phyloP scores from a whole-genome alignment of 768 basidiomycete genomes.

The Termitomyces sp. region DNA sequence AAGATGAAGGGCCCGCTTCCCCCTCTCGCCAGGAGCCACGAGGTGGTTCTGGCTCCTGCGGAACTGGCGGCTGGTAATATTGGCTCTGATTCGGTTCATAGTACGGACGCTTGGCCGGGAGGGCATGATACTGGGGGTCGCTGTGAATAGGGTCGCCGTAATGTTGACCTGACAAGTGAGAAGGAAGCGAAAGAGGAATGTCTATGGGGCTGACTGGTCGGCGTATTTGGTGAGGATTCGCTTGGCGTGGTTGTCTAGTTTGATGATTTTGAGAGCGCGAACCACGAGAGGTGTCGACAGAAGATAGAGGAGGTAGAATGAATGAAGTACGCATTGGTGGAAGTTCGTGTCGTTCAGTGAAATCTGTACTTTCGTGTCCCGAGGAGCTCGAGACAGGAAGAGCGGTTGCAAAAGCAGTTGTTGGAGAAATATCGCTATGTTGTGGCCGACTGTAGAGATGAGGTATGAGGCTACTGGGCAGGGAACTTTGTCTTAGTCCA shows the following conservation, averaged over 20 bases:
- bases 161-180: conserved; percentile 13
- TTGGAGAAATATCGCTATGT: conserved; percentile 20
- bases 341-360: conserved; percentile 6
- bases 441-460: conserved; percentile 37
- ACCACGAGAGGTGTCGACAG: conserved; percentile 5
- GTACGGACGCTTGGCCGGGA: conserved; percentile 21
- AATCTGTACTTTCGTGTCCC: conserved; percentile 8
- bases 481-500: conserved; percentile 34
- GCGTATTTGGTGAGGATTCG: background rate
- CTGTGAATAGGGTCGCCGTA: conserved; percentile 24
- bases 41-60: conserved; percentile 13
- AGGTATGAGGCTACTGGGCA: conserved; percentile 46
- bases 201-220: conserved; percentile 9
- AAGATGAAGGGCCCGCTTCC: conserved; percentile 41
- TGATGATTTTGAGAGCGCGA: conserved; percentile 5
- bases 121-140: conserved; percentile 24
- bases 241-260: conserved; percentile 4
- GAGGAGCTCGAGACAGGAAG: conserved; percentile 6
- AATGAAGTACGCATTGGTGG: conserved; percentile 12
- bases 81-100: conserved; percentile 12
- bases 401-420: conserved; percentile 7
- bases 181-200: conserved; percentile 13
- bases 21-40: conserved; percentile 26
- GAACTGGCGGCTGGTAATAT: conserved; percentile 10
- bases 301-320: conserved; percentile 9